These are phyloP conservation scores for Claviceps pazoutovae DNA, from an alignment of 2,329 filamentous ascomycete genomes.

Conservation along the genomic window DNA sequence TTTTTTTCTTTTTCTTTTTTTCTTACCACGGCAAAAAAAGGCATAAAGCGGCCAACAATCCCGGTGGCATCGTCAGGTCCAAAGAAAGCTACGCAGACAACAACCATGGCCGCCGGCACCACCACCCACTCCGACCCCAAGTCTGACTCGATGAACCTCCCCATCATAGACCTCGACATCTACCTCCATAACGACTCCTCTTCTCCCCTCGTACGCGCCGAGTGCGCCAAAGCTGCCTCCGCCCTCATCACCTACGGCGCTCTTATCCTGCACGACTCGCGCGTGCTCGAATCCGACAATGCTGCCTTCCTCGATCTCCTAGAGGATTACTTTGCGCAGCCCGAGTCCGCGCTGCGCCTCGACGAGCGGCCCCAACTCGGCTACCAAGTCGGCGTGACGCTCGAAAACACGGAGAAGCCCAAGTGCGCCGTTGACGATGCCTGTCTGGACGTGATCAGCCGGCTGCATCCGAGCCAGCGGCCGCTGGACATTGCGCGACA, in stretches of 20 bases:
- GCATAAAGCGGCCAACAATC: no score
- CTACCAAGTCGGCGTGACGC: slow-evolving; percentile 48
- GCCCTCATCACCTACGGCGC: slow-evolving; percentile 47
- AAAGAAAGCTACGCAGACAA: background rate
- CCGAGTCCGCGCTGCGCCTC: slow-evolving; percentile 26
- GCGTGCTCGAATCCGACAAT: slow-evolving; percentile 42
- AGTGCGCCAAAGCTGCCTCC: slow-evolving; percentile 39
- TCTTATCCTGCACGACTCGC: slow-evolving; percentile 44
- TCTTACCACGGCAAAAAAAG: no score
- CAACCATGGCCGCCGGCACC: background rate
- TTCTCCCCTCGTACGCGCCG: slow-evolving; percentile 30
- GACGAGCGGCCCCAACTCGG: slow-evolving; percentile 45
- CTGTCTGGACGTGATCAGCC: slow-evolving; percentile 41
- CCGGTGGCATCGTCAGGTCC: no score
- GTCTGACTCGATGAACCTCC: slow-evolving; percentile 38
- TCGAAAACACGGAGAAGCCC: slow-evolving; percentile 49
- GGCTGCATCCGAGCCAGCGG: slow-evolving; percentile 39
- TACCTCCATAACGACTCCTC: slow-evolving; percentile 32
- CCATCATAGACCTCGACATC: slow-evolving; percentile 44
- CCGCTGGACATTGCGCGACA: slow-evolving; percentile 44
- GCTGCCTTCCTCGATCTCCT: slow-evolving; percentile 43
- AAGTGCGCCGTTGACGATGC: slow-evolving; percentile 50
- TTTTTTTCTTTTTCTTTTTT: no score
- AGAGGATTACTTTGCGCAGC: slow-evolving; percentile 52
- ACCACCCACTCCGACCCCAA: background rate